Percentiles rank a stretch among this genome's conserved stretches.
These are phyloP conservation scores for Penicillium chermesinum DNA, from an alignment of 495 filamentous ascomycete genomes.

Conservation along the genomic window DNA sequence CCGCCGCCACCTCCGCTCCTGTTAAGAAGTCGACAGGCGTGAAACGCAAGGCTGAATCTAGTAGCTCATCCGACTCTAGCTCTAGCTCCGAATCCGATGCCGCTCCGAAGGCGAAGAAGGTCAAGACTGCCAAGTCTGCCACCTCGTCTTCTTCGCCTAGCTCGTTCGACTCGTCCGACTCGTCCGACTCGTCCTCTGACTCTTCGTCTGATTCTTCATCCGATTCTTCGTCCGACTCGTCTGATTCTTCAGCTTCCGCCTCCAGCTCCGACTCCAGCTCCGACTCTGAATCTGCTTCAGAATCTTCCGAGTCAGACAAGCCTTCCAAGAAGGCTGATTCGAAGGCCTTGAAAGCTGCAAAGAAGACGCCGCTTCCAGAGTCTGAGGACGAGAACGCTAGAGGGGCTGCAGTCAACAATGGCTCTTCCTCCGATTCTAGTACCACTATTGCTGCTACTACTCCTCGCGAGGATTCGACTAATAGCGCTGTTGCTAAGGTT, in stretches of 20 bases:
- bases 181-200: constrained; percentile 14
- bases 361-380: constrained; percentile 48
- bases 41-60: constrained; percentile 63
- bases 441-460: constrained; percentile 32
- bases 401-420: constrained; percentile 10
- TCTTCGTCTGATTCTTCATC: constrained; percentile 37
- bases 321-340: constrained; percentile 26
- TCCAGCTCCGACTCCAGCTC: constrained; percentile 22
- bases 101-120: constrained; percentile 36
- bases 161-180: constrained; percentile 18
- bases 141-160: constrained; percentile 18
- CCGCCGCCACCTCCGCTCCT: constrained; percentile 24
- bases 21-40: constrained; percentile 31
- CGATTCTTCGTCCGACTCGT: constrained; percentile 35
- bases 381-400: constrained; percentile 27
- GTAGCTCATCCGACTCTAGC: constrained; percentile 44
- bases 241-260: constrained; percentile 26
- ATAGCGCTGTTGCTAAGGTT: constrained; percentile 25
- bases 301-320: constrained; percentile 11
- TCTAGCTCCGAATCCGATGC: constrained; percentile 41
- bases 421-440: constrained; percentile 25
- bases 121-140: constrained; percentile 16
- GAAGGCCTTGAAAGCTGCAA: constrained; percentile 45
- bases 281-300: constrained; percentile 27
- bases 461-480: constrained; percentile 6